Evolutionary conservation across 2,329 filamentous ascomycete species (phyloP), one percentile per base, ranked within the genome.

Genomic region (Diatrype stigma): DNA sequence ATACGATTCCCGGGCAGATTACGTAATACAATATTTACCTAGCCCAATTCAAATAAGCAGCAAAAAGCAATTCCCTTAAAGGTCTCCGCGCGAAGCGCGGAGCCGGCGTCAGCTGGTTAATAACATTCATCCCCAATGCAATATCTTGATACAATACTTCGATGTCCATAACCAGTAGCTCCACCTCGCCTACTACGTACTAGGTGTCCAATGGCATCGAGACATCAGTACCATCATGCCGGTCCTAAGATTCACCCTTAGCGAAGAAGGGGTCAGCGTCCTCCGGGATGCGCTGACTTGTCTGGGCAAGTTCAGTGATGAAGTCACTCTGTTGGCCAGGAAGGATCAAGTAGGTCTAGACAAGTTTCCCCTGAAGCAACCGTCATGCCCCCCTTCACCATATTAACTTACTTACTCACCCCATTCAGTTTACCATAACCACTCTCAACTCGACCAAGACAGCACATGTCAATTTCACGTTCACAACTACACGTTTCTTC

Each of bases 401-500:
- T 30, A 10, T 28, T 30, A n/a, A 30, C 21, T 23, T 48, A 45
- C 49, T 53, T 45, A 59, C 46, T 46, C 44, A 47, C 44, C 45
- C 6, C 8, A 17, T 46, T 32, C 55, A 89, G 88, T 79, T 93
- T 56, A 77, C 85, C 4, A 75, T 93, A 49, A 90, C 87, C 14
- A 84, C 88, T 14, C 73, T 93, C 56, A 93, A 93, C 66, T 80
- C 81, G n/a, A 89, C 88, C 50, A 90, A 89, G 63, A 90, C 89
- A 3, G 87, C 87, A 17, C 92, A 92, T 66, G 84, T 86, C 23
- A 86, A 85, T 52, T 85, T 90, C 61, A 79, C 80, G 7, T 82
- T 92, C 48, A 75, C 85, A 42, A 78, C 81, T 38, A 80, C 74
- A 57, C 78, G 81, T 37, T 92, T 92, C 72, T 91, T 91, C 70